Evolutionary conservation across 2,329 filamentous ascomycete species (phyloP).

Genomic region (Cladophialophora chaetospira): DNA sequence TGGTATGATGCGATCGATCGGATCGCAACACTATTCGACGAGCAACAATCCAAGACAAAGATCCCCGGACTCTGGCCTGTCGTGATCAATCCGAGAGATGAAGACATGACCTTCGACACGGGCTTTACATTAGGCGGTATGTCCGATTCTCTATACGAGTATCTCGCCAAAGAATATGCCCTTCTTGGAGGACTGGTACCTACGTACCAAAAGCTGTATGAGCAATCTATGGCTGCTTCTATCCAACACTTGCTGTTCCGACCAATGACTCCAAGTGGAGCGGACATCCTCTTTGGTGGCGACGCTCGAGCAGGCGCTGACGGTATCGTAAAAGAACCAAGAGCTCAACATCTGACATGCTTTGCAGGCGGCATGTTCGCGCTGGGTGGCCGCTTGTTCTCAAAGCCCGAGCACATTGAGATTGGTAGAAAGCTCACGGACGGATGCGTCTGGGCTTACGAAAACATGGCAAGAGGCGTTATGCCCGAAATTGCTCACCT

Average conservation of each 20-base stretch:
- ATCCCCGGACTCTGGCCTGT: conserved; percentile 45
- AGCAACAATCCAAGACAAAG: conserved; percentile 32
- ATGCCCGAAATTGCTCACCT: conserved; percentile 56
- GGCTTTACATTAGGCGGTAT: conserved; percentile 58
- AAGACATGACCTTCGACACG: neutral
- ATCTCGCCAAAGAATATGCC: conserved; percentile 66
- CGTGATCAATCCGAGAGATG: conserved; percentile 23
- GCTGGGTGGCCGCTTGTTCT: conserved; percentile 55
- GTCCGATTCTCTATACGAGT: conserved; percentile 60
- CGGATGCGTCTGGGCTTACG: conserved; percentile 60
- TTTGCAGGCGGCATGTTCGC: conserved; percentile 61
- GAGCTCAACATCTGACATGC: conserved; percentile 56
- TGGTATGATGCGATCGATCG: conserved; percentile 42
- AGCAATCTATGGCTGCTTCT: conserved; percentile 65
- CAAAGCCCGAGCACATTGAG: conserved; percentile 50
- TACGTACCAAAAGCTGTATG: conserved; percentile 64
- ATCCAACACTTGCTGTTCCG: conserved; percentile 75
- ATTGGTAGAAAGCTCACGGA: conserved; percentile 55
- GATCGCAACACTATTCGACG: conserved; percentile 38
- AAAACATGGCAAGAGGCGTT: conserved; percentile 50
- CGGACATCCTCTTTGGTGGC: conserved; percentile 43
- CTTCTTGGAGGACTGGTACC: conserved; percentile 65
- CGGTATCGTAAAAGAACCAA: conserved; percentile 40
- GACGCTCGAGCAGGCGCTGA: neutral
- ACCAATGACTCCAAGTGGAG: conserved; percentile 62